Percentiles rank a stretch among this genome's conserved stretches.
Conservation (phyloP, 306 rosid genomes). For the Pyrus communis region DNA sequence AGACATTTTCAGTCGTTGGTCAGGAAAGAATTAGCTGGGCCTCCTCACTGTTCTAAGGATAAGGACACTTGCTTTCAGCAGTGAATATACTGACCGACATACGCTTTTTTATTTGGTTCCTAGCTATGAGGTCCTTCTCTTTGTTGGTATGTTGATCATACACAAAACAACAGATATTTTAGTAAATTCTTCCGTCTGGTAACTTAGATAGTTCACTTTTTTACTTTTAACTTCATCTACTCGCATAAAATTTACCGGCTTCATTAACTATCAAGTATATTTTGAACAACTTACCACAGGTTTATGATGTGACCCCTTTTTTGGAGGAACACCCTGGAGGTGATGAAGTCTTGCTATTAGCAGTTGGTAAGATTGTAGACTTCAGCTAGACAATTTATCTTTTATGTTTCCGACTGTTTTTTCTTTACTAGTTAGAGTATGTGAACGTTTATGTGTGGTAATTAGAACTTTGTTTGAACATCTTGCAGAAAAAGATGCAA, state of each 20-base stretch:
- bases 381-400: background rate
- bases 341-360: conserved; percentile 66
- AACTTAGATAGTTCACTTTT: background rate
- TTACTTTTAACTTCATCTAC: background rate
- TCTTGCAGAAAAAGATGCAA: conserved; percentile 74
- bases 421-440: background rate
- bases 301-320: conserved; percentile 77
- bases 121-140: background rate
- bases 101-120: background rate
- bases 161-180: background rate
- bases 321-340: conserved; percentile 97
- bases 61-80: background rate
- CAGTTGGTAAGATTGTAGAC: conserved; percentile 47
- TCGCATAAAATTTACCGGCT: background rate
- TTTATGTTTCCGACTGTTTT: background rate
- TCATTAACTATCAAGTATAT: background rate
- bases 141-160: background rate
- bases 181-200: background rate
- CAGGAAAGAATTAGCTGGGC: background rate
- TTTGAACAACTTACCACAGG: conserved; percentile 35
- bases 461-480: conserved; percentile 13
- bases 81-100: background rate
- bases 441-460: background rate
- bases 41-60: background rate
- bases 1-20: background rate